phyloP scores from a whole-genome alignment of 306 rosid genomes.

The Quercus gilva region DNA sequence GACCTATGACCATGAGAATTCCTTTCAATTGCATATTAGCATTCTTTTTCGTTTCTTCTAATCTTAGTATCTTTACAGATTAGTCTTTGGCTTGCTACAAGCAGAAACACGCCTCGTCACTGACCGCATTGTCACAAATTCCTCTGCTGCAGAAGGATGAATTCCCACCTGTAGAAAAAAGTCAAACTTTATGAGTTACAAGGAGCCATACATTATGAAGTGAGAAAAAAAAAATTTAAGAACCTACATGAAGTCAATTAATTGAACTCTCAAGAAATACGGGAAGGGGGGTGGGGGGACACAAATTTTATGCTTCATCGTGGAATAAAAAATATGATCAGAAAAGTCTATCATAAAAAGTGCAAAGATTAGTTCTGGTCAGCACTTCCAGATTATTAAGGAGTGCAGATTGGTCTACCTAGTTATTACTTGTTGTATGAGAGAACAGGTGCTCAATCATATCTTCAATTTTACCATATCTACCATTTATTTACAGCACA shows the following conservation, averaged over 20 bases:
- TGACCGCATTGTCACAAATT: slow-evolving; percentile 92
- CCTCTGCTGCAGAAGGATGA: slow-evolving; percentile 95
- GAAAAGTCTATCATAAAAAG: neutral
- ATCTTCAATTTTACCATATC: neutral
- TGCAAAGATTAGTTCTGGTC: neutral
- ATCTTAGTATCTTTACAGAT: slow-evolving; percentile 22
- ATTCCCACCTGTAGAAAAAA: slow-evolving; percentile 67
- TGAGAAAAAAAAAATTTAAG: neutral
- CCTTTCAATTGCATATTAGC: neutral
- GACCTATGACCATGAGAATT: neutral
- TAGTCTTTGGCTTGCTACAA: slow-evolving; percentile 56
- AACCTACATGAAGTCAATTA: neutral
- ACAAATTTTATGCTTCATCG: neutral
- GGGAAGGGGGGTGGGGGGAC: neutral
- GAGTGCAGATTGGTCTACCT: neutral
- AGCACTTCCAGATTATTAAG: neutral
- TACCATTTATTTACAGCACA: neutral
- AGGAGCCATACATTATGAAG: neutral
- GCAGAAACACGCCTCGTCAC: slow-evolving; percentile 61
- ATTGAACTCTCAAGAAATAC: neutral
- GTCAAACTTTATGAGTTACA: neutral
- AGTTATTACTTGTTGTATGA: neutral
- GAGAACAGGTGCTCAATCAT: too few relatives aligned
- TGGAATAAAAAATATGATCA: neutral
- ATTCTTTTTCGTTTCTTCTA: neutral